These are phyloP conservation scores for Trypanosoma boissoni DNA, from an alignment of 208 protist species.

Conservation along the genomic window DNA sequence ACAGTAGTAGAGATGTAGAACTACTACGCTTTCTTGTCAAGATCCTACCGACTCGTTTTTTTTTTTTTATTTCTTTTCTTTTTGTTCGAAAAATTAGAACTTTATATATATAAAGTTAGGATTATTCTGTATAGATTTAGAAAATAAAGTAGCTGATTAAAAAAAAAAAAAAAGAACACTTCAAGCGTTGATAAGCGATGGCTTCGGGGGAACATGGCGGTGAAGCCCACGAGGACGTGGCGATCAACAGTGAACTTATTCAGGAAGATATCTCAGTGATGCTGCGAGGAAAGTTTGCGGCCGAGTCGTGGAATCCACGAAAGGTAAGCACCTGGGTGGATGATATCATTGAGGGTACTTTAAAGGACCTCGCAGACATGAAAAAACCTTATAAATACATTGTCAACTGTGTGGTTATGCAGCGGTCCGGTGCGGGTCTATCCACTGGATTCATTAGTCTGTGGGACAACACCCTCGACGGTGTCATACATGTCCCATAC, in stretches of 20 bases:
- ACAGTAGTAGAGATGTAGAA: not conserved
- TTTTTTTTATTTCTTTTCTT: not conserved
- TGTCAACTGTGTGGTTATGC: constrained; percentile 88
- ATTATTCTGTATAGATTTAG: not conserved
- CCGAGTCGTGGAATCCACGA: constrained; percentile 69
- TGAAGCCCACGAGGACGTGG: constrained; percentile 68
- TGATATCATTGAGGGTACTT: constrained; percentile 63
- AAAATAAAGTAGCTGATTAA: constrained; percentile 5
- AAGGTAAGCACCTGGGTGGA: constrained; percentile 87
- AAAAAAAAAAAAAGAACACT: too few relatives aligned
- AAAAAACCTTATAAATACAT: constrained; percentile 95
- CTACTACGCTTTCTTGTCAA: too few relatives aligned
- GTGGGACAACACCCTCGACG: constrained; percentile 93
- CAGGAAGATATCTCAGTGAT: constrained; percentile 72
- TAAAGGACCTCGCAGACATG: constrained; percentile 83
- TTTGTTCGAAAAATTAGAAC: not conserved
- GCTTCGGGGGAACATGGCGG: constrained; percentile 42
- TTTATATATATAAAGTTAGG: not conserved
- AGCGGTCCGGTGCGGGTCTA: constrained; percentile 89
- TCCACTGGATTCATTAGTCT: constrained; percentile 85
- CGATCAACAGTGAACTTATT: constrained; percentile 81
- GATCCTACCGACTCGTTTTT: not conserved
- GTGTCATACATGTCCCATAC: constrained; percentile 83
- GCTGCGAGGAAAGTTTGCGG: constrained; percentile 59
- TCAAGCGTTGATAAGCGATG: too few relatives aligned